These are phyloP conservation scores for Dendryphion nanum DNA, from an alignment of 2,329 filamentous ascomycete genomes.

Conservation along the genomic window DNA sequence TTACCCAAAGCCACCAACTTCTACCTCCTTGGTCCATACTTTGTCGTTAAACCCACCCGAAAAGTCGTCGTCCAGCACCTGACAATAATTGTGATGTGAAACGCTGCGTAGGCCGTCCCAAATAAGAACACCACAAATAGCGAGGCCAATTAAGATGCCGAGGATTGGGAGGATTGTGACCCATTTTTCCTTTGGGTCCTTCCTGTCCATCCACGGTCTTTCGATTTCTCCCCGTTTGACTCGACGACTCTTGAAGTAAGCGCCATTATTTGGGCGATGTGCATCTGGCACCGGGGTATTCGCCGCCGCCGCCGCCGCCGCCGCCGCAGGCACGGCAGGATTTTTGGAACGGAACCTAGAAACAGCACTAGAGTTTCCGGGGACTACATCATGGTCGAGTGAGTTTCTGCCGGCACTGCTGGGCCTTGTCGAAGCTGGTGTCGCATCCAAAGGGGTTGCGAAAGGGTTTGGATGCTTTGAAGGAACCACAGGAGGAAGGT, in stretches of 20 bases:
- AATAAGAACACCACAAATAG: slow-evolving; percentile 67
- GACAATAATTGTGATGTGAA: slow-evolving; percentile 71
- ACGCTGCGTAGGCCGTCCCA: slow-evolving; percentile 74
- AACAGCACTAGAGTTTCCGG: no score
- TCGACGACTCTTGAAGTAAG: slow-evolving; percentile 71
- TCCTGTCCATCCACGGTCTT: slow-evolving; percentile 74
- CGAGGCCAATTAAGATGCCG: slow-evolving; percentile 68
- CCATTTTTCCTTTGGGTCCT: slow-evolving; percentile 80
- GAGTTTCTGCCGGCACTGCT: no score
- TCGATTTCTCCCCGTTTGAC: slow-evolving; percentile 71
- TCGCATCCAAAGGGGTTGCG: no score
- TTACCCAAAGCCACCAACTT: slow-evolving; percentile 74
- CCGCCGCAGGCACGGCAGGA: slow-evolving; percentile 5
- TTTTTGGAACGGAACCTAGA: not conserved
- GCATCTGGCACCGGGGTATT: no score
- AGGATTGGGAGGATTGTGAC: slow-evolving; percentile 75
- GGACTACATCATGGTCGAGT: no score
- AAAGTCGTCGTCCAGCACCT: slow-evolving; percentile 67
- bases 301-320: no score
- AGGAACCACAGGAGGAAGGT: no score
- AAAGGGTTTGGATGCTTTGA: no score
- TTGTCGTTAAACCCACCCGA: slow-evolving; percentile 56
- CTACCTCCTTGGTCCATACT: slow-evolving; percentile 72
- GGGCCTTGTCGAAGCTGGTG: no score
- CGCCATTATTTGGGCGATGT: slow-evolving; percentile 1